Conservation (phyloP, 345 rosid genomes). For the Euphorbia tirucalli region DNA sequence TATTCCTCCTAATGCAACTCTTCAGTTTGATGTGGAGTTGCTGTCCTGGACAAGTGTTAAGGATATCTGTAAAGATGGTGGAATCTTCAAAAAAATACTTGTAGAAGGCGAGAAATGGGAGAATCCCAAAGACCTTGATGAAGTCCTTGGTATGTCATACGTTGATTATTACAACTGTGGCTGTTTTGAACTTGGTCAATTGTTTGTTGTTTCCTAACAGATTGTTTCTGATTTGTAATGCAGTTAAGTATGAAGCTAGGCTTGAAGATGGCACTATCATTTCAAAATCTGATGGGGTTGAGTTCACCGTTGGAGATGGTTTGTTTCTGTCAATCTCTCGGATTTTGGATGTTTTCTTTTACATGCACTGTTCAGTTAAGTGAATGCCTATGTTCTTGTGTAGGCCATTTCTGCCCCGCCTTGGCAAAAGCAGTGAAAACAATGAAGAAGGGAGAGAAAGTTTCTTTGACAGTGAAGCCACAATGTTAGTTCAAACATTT, state of each 20-base stretch:
- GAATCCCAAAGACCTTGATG: constrained; percentile 75
- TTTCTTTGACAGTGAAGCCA: constrained; percentile 69
- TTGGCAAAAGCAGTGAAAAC: constrained; percentile 75
- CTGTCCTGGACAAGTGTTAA: constrained; percentile 77
- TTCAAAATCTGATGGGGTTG: constrained; percentile 65
- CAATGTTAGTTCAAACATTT: constrained; percentile 40
- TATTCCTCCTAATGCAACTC: constrained; percentile 81
- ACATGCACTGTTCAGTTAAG: neutral
- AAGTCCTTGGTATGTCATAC: constrained; percentile 54
- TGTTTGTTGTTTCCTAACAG: neutral
- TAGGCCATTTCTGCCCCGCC: constrained; percentile 87
- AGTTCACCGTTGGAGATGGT: constrained; percentile 80
- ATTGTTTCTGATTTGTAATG: constrained; percentile 4
- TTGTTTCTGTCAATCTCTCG: neutral
- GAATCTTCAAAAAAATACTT: constrained; percentile 68
- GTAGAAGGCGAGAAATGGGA: constrained; percentile 76
- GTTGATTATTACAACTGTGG: no score
- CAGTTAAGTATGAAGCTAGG: constrained; percentile 70
- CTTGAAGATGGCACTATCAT: constrained; percentile 74
- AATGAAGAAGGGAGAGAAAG: constrained; percentile 86
- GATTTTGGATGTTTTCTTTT: neutral
- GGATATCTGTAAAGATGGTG: constrained; percentile 85
- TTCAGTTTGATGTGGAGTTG: constrained; percentile 78
- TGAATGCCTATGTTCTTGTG: neutral
- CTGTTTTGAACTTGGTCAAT: neutral